Evolutionary conservation across 2,329 filamentous ascomycete species (phyloP).

Genomic region (Biscogniauxia sp.): DNA sequence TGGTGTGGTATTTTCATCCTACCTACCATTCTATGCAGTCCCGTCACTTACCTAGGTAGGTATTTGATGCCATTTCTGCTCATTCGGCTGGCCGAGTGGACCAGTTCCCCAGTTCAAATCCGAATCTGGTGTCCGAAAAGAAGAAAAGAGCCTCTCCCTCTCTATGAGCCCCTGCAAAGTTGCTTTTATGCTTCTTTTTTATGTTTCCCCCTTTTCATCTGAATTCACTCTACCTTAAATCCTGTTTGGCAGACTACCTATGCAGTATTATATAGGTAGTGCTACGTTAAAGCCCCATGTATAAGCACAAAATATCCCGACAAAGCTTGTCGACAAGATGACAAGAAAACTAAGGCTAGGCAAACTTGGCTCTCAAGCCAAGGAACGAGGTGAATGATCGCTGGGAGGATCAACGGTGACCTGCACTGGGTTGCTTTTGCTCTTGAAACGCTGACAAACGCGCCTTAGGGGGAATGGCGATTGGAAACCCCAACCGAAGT

Average conservation of each 20-base stretch:
- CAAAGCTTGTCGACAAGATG: neutral
- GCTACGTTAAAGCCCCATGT: neutral
- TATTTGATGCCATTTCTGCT: too few species aligned
- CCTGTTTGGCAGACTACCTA: neutral
- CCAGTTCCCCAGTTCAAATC: neutral
- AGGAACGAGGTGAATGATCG: neutral
- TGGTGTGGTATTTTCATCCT: neutral
- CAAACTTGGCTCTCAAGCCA: neutral
- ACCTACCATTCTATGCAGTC: too few species aligned
- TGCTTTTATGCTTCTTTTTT: too few species aligned
- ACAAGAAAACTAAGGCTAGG: neutral
- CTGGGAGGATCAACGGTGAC: neutral
- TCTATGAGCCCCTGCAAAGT: too few species aligned
- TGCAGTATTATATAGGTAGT: neutral
- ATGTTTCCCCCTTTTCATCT: neutral
- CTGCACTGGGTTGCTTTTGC: neutral
- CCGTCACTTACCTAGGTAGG: too few species aligned
- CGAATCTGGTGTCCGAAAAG: too few species aligned
- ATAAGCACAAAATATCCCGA: neutral
- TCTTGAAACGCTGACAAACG: neutral
- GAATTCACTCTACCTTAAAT: neutral
- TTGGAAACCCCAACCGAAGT: neutral
- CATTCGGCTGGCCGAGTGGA: neutral
- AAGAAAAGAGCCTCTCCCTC: too few species aligned
- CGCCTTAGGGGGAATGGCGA: neutral